Percentiles rank a stretch among this genome's conserved stretches.
Evolutionary conservation across 805 yeast genomes (phyloP).

Genomic region (Wickerhamomyces ciferrii): DNA sequence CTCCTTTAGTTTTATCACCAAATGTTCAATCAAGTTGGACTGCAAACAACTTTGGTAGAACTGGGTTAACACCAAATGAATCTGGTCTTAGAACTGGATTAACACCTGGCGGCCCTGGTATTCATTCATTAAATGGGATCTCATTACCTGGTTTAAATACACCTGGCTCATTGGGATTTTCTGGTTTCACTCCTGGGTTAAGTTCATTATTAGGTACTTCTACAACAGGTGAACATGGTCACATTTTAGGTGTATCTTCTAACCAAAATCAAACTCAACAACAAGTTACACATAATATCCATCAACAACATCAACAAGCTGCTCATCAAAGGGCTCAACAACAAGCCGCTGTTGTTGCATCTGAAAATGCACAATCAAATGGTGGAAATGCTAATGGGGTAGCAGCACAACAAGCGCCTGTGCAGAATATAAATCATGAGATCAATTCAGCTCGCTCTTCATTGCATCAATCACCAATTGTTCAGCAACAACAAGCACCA

Average conservation of each 20-base stretch:
- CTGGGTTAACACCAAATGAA: slow-evolving; percentile 77
- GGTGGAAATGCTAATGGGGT: neutral
- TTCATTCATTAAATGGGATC: slow-evolving; percentile 32
- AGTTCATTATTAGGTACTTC: slow-evolving; percentile 18
- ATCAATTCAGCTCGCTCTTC: neutral
- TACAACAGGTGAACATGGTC: slow-evolving; percentile 7
- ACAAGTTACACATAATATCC: neutral
- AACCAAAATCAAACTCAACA: neutral
- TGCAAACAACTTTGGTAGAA: slow-evolving; percentile 23
- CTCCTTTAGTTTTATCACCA: slow-evolving; percentile 34
- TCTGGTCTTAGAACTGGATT: slow-evolving; percentile 65
- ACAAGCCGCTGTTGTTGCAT: neutral
- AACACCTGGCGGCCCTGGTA: slow-evolving; percentile 56
- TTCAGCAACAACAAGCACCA: neutral
- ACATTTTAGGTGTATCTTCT: neutral
- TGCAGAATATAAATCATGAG: neutral
- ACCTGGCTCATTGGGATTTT: slow-evolving; percentile 17
- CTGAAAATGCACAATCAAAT: neutral
- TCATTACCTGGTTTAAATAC: slow-evolving; percentile 23
- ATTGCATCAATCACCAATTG: slow-evolving; percentile 3
- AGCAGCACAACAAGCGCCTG: neutral
- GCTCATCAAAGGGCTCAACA: neutral
- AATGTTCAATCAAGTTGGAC: slow-evolving; percentile 19
- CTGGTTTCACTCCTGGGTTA: slow-evolving; percentile 31
- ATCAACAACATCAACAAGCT: slow-evolving; percentile 1